Evolutionary conservation across 2,329 filamentous ascomycete species (phyloP), one percentile per base, ranked within the genome.

Genomic region (Xylaria sp.): DNA sequence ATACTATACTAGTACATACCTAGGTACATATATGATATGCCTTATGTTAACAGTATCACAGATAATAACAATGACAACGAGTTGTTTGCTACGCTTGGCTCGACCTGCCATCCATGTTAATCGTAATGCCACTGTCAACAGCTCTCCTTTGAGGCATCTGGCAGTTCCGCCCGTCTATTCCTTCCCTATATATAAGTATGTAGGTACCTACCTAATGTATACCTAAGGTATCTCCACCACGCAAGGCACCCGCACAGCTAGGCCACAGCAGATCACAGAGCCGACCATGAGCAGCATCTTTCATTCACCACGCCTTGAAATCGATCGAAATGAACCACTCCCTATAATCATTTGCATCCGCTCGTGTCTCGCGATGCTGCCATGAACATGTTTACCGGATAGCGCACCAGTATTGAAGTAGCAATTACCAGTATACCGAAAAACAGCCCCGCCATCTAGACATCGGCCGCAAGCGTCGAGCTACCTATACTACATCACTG

Each of bases 141-240:
- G 13, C 36, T 17, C 13, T 38, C 36, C 17, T 5, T 3, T 1
- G n/a, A n/a, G n/a, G n/a, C n/a, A n/a, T n/a, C n/a, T n/a, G n/a
- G n/a, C n/a, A n/a, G n/a, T n/a, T n/a, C n/a, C n/a, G n/a, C n/a
- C n/a, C n/a, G n/a, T n/a, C n/a, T n/a, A n/a, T n/a, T n/a, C n/a
- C n/a, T n/a, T n/a, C n/a, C n/a, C n/a, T n/a, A n/a, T n/a, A 38
- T 38, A 13, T 15, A 17, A 38, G 36, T 13, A 17, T 5, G 36
- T 15, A 38, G 36, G 10, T 38, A 38, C 58, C n/a, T n/a, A n/a
- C n/a, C n/a, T n/a, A n/a, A n/a, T n/a, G n/a, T n/a, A n/a, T n/a
- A n/a, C n/a, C n/a, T n/a, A n/a, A n/a, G n/a, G n/a, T 36, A 65
- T 31, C 47, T 29, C 63, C 59, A 66, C 58, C 63, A 56, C n/a